These are phyloP conservation scores for Syzygium grande DNA, from an alignment of 345 rosid species.

Conservation along the genomic window DNA sequence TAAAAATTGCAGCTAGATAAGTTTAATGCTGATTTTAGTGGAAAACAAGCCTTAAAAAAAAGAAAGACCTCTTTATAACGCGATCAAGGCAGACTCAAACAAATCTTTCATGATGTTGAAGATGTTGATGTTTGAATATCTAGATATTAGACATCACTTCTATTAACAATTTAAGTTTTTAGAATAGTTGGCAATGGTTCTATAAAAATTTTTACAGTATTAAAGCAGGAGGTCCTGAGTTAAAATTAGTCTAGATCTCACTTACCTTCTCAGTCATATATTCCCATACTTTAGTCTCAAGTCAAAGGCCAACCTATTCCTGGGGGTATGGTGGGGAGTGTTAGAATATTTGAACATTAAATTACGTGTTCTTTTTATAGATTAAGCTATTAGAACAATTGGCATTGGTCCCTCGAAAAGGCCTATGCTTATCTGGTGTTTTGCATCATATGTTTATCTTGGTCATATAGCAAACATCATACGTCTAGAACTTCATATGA, in stretches of 20 bases:
- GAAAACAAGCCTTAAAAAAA: neutral
- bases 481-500: neutral
- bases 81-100: neutral
- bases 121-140: neutral
- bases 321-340: neutral
- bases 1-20: neutral
- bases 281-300: neutral
- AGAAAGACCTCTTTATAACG: neutral
- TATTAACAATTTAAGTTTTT: neutral
- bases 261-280: neutral
- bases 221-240: neutral
- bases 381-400: neutral
- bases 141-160: neutral
- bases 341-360: neutral
- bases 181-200: neutral
- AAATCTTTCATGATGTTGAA: neutral
- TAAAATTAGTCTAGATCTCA: neutral
- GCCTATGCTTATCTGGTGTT: neutral
- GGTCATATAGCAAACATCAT: neutral
- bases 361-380: neutral
- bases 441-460: neutral
- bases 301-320: neutral
- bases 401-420: neutral
- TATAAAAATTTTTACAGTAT: neutral
- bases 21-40: neutral